These are phyloP conservation scores for Xylaria acuta DNA, from an alignment of 495 filamentous ascomycete species.

Conservation along the genomic window DNA sequence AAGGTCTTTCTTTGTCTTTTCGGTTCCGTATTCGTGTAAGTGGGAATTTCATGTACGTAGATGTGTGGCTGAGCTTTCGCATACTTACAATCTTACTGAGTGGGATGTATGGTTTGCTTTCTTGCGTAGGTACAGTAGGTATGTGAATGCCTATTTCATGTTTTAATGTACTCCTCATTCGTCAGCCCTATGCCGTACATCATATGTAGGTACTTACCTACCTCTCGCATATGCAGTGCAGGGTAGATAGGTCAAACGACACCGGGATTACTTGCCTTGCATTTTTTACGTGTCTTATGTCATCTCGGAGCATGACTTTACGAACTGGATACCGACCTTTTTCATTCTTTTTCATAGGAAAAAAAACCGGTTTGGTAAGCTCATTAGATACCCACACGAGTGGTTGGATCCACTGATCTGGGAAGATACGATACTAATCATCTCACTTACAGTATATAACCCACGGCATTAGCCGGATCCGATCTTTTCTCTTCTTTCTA, in stretches of 20 bases:
- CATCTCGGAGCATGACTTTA: not conserved
- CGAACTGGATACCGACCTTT: not conserved
- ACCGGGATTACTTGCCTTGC: not conserved
- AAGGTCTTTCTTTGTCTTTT: not conserved
- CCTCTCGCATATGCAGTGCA: conserved; percentile 14
- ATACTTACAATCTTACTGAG: not conserved
- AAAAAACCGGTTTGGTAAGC: not conserved
- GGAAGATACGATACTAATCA: not conserved
- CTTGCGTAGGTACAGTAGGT: not conserved
- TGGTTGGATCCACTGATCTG: not conserved
- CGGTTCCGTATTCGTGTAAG: not conserved
- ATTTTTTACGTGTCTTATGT: not conserved
- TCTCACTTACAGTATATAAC: conserved; percentile 11
- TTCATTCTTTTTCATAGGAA: not conserved
- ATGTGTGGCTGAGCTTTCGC: not conserved
- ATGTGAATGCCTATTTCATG: not conserved
- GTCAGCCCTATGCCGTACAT: conserved; percentile 2
- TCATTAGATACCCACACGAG: not conserved
- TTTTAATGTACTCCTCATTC: not conserved
- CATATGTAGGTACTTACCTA: not conserved
- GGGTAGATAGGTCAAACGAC: not conserved
- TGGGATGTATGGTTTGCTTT: not conserved
- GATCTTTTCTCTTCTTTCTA: not conserved
- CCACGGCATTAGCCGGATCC: conserved; percentile 5
- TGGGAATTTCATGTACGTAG: not conserved